These are phyloP conservation scores for Pugionium dolabratum DNA, from an alignment of 345 rosid species.

Conservation along the genomic window DNA sequence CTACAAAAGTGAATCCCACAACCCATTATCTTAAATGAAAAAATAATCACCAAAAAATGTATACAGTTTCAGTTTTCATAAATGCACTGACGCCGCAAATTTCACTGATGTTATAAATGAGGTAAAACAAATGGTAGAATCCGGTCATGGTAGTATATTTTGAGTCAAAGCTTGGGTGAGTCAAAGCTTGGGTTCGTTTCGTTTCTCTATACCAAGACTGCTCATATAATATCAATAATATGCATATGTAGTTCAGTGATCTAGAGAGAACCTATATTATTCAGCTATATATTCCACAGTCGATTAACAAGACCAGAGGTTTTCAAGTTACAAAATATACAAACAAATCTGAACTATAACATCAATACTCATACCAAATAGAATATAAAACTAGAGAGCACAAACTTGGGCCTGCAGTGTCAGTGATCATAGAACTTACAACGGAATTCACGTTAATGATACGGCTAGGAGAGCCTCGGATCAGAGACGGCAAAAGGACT, in stretches of 20 bases:
- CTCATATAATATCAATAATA: constrained; percentile 1
- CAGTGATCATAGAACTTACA: constrained; percentile 57
- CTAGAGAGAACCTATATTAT: constrained; percentile 28
- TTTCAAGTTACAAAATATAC: neutral
- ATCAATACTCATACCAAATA: constrained; percentile 22
- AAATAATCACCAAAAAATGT: no score
- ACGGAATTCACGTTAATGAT: constrained; percentile 91
- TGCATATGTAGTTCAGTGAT: constrained; percentile 10
- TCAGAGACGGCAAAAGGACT: constrained; percentile 86
- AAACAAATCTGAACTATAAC: neutral
- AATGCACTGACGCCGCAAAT: neutral
- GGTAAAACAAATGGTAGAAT: constrained; percentile 31
- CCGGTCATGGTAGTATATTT: constrained; percentile 40
- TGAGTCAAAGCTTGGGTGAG: no score
- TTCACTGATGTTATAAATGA: neutral
- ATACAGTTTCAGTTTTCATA: constrained; percentile 13
- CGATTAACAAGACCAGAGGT: constrained; percentile 1
- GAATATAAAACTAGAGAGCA: neutral
- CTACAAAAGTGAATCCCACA: constrained; percentile 45
- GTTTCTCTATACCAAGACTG: neutral
- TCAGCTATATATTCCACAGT: neutral
- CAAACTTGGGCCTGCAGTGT: constrained; percentile 3
- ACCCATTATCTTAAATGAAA: constrained; percentile 22
- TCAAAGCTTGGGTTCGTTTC: no score
- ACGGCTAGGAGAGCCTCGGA: constrained; percentile 94